Evolutionary conservation across 2,329 filamentous ascomycete genomes (phyloP), one percentile per base, ranked within the genome.

Genomic region (Exophiala oligosperma): DNA sequence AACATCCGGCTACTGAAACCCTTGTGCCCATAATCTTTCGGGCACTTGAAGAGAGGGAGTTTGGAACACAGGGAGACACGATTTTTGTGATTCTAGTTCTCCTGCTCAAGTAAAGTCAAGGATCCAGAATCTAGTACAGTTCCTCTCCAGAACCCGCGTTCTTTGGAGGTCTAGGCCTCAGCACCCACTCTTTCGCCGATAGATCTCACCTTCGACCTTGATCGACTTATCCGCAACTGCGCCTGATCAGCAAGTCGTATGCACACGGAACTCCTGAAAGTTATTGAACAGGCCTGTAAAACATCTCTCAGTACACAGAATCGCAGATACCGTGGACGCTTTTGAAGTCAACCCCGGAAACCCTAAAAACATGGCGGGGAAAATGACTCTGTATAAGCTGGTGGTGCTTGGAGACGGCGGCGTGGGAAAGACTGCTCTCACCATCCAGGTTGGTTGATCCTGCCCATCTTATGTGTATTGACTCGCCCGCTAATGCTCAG

Each of bases 301-400:
- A 56, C 49, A 38, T 29, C 29, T 48, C n/a, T 35, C 35, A 43
- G 46, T 49, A 43, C 49, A 48, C 49, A 35, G 47, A 40, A 23
- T 56, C 52, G 32, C 53, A 38, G 47, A 38, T 38, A 49, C 32
- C 24, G 14, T 11, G n/a, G 32, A 14, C 47, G 40, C 37, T 35
- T 35, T 32, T 51, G 46, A 49, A n/a, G 32, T 53, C 41, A 52
- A 44, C 58, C 56, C 54, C 49, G 55, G 59, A 50, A 48, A 57
- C 40, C 43, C 41, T 55, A 61, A 71, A 28, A 81, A 71, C 74
- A 94, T 94, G 91, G 87, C 90, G 78, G 90, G 90, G 71, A 92
- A 93, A 82, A 95, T 95, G 91, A 92, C 92, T 72, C 79, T 96
- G 74, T 95, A 96, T 81, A 96, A 96, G 79, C 79, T 96, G 83